These are phyloP conservation scores for Gnetum montanum DNA, from an alignment of 75 land plant species.

Conservation along the genomic window DNA sequence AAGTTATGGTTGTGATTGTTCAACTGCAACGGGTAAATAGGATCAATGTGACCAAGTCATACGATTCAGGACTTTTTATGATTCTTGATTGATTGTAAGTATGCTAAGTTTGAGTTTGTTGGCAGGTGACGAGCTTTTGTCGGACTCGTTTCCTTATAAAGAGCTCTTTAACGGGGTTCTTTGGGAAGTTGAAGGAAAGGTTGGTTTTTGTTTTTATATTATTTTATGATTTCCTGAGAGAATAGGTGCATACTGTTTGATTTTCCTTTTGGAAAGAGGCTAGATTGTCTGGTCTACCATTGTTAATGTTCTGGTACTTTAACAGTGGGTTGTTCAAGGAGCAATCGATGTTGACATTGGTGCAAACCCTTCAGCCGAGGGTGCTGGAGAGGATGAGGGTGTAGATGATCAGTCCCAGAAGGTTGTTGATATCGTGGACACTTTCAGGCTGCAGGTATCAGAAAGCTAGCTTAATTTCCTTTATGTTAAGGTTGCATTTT, in stretches of 20 bases:
- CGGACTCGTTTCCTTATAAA: constrained; percentile 39
- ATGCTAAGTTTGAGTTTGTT: not conserved
- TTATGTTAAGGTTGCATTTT: constrained; percentile 7
- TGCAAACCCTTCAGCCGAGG: constrained; percentile 46
- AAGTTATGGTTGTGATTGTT: too few species aligned
- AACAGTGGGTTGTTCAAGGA: constrained; percentile 46
- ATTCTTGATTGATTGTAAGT: too few species aligned
- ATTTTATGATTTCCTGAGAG: not conserved
- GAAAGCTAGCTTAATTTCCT: constrained; percentile 27
- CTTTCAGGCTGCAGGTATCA: constrained; percentile 29
- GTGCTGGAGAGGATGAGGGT: constrained; percentile 35
- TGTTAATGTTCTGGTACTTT: not conserved
- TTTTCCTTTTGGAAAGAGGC: not conserved
- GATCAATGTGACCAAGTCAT: too few species aligned
- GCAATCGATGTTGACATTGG: constrained; percentile 39
- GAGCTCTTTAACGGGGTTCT: constrained; percentile 33
- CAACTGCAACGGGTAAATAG: too few species aligned
- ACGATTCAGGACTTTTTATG: too few species aligned
- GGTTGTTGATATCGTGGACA: constrained; percentile 30
- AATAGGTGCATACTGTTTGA: not conserved
- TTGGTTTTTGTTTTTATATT: not conserved
- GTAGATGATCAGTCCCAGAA: constrained; percentile 21
- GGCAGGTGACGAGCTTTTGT: constrained; percentile 47
- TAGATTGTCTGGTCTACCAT: too few species aligned
- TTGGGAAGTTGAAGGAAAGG: constrained; percentile 48